phyloP scores from a whole-genome alignment of 2,329 filamentous ascomycete species.

The Talaromyces rugulosus region DNA sequence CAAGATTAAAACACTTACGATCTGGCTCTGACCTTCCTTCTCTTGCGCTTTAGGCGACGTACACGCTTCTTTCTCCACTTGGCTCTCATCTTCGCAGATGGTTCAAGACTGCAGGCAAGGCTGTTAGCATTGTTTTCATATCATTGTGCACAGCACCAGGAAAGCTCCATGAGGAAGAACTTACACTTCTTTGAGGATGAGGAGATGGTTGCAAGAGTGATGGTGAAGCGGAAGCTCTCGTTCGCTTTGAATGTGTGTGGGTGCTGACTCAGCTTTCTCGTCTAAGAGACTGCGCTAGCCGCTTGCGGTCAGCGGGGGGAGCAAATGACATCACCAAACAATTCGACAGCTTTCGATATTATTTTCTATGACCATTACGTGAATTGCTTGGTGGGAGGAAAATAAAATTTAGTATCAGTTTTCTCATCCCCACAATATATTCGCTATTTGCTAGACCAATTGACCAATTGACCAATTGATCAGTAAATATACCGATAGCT shows the following conservation, averaged over 20 bases:
- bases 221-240: conserved; percentile 25
- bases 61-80: conserved; percentile 99
- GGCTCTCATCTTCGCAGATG: conserved; percentile 67
- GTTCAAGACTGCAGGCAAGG: conserved; percentile 22
- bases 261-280: conserved; percentile 34
- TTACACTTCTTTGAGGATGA: conserved; percentile 44
- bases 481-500: conserved; percentile 38
- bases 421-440: background rate
- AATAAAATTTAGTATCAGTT: background rate
- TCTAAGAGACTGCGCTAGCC: conserved; percentile 11
- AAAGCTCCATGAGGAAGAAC: conserved; percentile 16
- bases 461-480: background rate
- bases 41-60: conserved; percentile 98
- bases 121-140: background rate
- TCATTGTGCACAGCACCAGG: background rate
- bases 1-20: conserved; percentile 61
- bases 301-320: conserved; percentile 10
- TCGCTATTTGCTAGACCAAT: no score
- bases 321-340: background rate
- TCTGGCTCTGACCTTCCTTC: conserved; percentile 98
- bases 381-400: background rate
- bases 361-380: background rate
- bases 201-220: conserved; percentile 41
- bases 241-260: conserved; percentile 37
- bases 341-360: background rate